phyloP scores from a whole-genome alignment of 2,329 filamentous ascomycete species.

The Diplocarpon rosae region DNA sequence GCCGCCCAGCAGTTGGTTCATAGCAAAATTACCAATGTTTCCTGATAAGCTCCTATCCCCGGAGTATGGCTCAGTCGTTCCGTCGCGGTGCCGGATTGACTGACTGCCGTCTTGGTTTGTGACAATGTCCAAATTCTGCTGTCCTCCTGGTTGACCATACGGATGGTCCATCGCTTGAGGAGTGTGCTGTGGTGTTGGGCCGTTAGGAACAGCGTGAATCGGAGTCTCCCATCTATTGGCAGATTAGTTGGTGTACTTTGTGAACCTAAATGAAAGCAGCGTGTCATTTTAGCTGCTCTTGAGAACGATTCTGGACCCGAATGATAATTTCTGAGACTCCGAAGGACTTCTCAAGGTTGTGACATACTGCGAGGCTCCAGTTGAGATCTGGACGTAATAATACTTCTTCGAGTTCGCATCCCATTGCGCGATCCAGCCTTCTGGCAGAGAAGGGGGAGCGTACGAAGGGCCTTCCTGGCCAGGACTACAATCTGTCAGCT shows the following conservation, averaged over 20 bases:
- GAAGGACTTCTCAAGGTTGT: conserved; percentile 29
- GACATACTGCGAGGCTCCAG: conserved; percentile 65
- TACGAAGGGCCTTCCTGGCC: conserved; percentile 28
- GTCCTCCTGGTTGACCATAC: conserved; percentile 33
- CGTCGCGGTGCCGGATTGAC: conserved; percentile 49
- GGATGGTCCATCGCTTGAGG: conserved; percentile 44
- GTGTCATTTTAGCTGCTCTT: not conserved
- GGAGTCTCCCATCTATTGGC: conserved; percentile 24
- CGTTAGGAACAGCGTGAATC: conserved; percentile 50
- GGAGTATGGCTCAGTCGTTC: conserved; percentile 43
- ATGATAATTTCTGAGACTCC: not conserved
- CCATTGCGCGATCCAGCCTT: conserved; percentile 62
- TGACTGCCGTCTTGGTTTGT: conserved; percentile 52
- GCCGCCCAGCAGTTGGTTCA: conserved; percentile 28
- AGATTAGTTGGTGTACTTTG: not conserved
- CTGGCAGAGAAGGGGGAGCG: conserved; percentile 45
- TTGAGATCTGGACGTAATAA: conserved; percentile 63
- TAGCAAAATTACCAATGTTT: conserved; percentile 31
- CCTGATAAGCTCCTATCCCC: conserved; percentile 45
- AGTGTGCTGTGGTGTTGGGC: conserved; percentile 45
- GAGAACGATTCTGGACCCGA: no score
- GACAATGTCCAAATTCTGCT: conserved; percentile 34
- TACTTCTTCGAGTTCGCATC: conserved; percentile 53
- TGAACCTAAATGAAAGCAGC: no score
- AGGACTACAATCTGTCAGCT: conserved; percentile 19